Base-by-base conservation (phyloP, 2,329 filamentous ascomycete genomes). In the Paracoccidioides lutzii region DNA sequence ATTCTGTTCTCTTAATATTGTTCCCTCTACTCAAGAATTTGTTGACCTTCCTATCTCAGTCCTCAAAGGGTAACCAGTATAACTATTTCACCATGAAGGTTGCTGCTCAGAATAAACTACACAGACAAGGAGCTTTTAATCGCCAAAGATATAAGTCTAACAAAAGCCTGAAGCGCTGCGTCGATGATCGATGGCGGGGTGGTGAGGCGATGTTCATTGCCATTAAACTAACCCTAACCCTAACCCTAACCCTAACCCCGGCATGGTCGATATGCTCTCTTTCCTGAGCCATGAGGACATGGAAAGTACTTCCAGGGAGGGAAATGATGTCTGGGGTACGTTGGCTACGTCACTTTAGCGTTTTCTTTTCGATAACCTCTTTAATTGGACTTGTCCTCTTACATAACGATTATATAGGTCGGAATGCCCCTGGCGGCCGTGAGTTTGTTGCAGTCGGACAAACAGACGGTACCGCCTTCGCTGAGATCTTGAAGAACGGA, bases 361-460 rank as follows among this genome's bases (percentile, higher is more conserved):
- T 5, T 14, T 48, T 8, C 30, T 10, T 52, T 14, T 48, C 4
- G 12, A n/a, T 38, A 7, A 15, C 41, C 37, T 30, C n/a, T 12
- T 22, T 22, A 22, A 22, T 22, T 42, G 14, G 10, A 15, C 37
- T 40, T 50, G 33, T 37, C 32, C 5, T 28, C 32, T 53, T 12
- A 42, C 37, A 28, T 48, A 5, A 15, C 22, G n/a, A 43, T 4
- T 48, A 40, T 43, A 12, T 35, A 61, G 77, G 76, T 4, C 76
- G 74, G 77, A 77, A 75, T 0, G 74, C 71, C 2, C 65, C 69
- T 2, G 68, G 74, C 30, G 77, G 76, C 14, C 73, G 76, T 3
- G 76, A 79, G 61, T 77, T 78, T 50, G 73, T 69, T n/a, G 70
- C 73, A 32, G 69, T 78, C 32, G 76, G 74, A 4, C 75, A 78